Percentiles rank a stretch among this genome's conserved stretches.
Conservation (phyloP, 352 stramenopile genomes). For the Phytophthora parvispora region DNA sequence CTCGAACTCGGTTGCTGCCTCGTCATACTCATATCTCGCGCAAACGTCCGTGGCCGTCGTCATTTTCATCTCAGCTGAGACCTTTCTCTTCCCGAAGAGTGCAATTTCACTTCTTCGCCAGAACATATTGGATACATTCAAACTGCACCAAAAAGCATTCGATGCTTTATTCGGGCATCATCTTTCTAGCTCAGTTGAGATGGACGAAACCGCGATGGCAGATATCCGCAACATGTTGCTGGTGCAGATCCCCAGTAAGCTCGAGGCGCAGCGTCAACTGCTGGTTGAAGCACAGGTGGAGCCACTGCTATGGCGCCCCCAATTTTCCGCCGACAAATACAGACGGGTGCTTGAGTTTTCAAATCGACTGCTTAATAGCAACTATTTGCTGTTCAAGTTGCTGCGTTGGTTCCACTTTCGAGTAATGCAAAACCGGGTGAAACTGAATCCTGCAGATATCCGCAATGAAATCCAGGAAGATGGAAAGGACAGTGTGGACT, state of each 20-base stretch:
- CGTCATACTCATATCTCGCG: constrained; percentile 78
- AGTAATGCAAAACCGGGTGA: constrained; percentile 50
- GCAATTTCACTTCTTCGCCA: constrained; percentile 64
- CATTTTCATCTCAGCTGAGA: constrained; percentile 77
- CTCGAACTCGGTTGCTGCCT: constrained; percentile 54
- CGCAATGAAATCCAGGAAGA: constrained; percentile 34
- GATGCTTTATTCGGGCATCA: constrained; percentile 77
- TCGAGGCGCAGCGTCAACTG: constrained; percentile 65
- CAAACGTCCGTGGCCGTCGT: constrained; percentile 81
- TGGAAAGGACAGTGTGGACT: constrained; percentile 13
- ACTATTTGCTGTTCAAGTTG: constrained; percentile 82
- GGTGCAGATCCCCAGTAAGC: constrained; percentile 56
- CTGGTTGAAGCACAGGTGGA: constrained; percentile 67
- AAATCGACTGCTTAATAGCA: constrained; percentile 82
- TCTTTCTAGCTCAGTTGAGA: constrained; percentile 56
- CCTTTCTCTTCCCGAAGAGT: constrained; percentile 72
- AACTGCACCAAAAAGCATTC: constrained; percentile 66
- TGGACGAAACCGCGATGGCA: constrained; percentile 57
- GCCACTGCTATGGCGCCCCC: constrained; percentile 68
- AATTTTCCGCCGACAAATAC: constrained; percentile 81
- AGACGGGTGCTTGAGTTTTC: constrained; percentile 66
- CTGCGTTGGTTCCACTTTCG: constrained; percentile 78
- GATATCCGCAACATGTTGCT: constrained; percentile 63
- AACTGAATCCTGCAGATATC: constrained; percentile 59
- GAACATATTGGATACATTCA: constrained; percentile 76